Conservation (phyloP, 495 filamentous ascomycete genomes). For the Hyaloscypha variabilis region DNA sequence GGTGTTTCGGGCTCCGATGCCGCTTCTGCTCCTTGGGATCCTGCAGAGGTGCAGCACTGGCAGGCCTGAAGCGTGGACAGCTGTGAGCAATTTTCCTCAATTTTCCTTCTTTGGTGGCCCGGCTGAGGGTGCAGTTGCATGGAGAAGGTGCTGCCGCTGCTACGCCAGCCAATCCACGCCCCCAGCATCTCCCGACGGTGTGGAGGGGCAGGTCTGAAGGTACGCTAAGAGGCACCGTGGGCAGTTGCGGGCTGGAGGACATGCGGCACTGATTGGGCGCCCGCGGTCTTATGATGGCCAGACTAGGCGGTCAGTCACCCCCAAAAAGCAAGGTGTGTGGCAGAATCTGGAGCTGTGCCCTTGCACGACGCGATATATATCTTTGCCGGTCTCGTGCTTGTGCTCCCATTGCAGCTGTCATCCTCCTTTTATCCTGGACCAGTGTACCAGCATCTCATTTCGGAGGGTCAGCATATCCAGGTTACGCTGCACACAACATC, state of each 20-base stretch:
- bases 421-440: background rate
- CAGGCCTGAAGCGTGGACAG: background rate
- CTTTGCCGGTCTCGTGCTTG: background rate
- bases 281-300: background rate
- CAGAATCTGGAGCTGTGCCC: background rate
- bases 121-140: background rate
- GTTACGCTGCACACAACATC: background rate
- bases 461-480: background rate
- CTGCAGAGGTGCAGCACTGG: background rate
- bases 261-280: background rate
- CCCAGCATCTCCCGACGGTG: background rate
- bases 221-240: too few species aligned
- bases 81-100: background rate
- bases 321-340: background rate
- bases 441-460: background rate
- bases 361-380: background rate
- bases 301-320: background rate
- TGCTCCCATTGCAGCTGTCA: background rate
- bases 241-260: background rate
- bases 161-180: background rate
- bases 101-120: background rate
- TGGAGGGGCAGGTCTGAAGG: background rate
- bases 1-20: constrained; percentile 5
- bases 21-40: background rate
- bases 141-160: background rate